Evolutionary conservation across 768 basidiomycete species (phyloP), one percentile per base, ranked within the genome.

Genomic region (Podaxis sp.): DNA sequence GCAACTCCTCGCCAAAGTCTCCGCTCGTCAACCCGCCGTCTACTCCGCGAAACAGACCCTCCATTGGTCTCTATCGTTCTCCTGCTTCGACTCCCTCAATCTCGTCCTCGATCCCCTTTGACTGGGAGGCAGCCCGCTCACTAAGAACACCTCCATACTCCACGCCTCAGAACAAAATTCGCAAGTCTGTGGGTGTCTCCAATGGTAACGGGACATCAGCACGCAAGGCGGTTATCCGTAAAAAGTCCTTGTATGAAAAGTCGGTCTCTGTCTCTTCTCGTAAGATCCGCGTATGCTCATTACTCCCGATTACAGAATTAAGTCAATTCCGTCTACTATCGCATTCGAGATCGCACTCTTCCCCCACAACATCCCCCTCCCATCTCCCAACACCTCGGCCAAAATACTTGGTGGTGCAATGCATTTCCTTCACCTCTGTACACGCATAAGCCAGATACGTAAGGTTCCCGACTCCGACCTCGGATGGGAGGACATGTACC

Each of bases 61-160:
- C 83, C 35, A 77, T 87, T 66, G 78, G 81, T 63, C 66, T 79
- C 66, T 72, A 85, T 70, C 77, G 86, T 44, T 89, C 82, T 9
- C 90, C 82, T 3, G 84, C 82, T 37, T 73, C 81, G 1, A 86
- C 88, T 0, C 86, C 89, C 3, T 93, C 91, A 2, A 78, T 89
- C 50, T 90, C 91, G 4, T 87, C 89, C 1, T 87, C 88, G 5
- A 72, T 80, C 7, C 89, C 91, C 0, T 94, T 94, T 67, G 91
- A 94, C 74, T 93, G 92, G 92, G 88, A 90, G 32, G 91, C 92
- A 0, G 92, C 86, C 11, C 79, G 88, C n/a, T 79, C 83, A 0
- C 77, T 82, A 53, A 79, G 79, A 62, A 86, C 89, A 3, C 83
- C 91, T 3, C 91, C 91, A 2, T 93, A 89, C 77, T 78, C 77